phyloP scores from a whole-genome alignment of 257 asterid genomes.

The Anisodus acutangulus region DNA sequence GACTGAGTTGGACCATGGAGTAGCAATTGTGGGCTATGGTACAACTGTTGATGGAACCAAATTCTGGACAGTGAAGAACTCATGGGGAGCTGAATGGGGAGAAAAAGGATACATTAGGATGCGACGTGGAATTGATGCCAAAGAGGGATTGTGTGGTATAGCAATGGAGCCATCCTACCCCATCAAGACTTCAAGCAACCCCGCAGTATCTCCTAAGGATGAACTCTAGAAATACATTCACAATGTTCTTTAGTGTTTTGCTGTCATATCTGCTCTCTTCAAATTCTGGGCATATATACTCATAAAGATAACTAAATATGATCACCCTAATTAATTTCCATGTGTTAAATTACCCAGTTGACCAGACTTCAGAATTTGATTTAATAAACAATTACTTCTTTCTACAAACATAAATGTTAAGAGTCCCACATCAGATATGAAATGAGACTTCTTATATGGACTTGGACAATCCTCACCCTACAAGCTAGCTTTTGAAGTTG shows the following conservation, averaged over 20 bases:
- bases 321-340: background rate
- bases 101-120: slow-evolving; percentile 85
- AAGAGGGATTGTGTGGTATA: slow-evolving; percentile 80
- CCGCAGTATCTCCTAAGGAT: slow-evolving; percentile 53
- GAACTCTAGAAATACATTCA: slow-evolving; percentile 55
- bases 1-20: slow-evolving; percentile 76
- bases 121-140: slow-evolving; percentile 54
- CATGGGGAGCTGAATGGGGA: slow-evolving; percentile 92
- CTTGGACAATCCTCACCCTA: no score
- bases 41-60: slow-evolving; percentile 70
- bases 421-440: no score
- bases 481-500: no score
- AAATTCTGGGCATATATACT: background rate
- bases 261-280: background rate
- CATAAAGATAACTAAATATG: background rate
- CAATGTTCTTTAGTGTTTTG: no score
- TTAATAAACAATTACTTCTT: background rate
- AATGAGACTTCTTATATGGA: no score
- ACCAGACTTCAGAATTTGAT: background rate
- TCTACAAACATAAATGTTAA: background rate
- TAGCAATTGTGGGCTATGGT: slow-evolving; percentile 88
- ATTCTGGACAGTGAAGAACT: slow-evolving; percentile 73
- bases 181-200: slow-evolving; percentile 60
- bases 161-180: slow-evolving; percentile 91
- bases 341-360: background rate